Evolutionary conservation across 495 filamentous ascomycete species (phyloP).

Genomic region (Xylaria flabelliformis): DNA sequence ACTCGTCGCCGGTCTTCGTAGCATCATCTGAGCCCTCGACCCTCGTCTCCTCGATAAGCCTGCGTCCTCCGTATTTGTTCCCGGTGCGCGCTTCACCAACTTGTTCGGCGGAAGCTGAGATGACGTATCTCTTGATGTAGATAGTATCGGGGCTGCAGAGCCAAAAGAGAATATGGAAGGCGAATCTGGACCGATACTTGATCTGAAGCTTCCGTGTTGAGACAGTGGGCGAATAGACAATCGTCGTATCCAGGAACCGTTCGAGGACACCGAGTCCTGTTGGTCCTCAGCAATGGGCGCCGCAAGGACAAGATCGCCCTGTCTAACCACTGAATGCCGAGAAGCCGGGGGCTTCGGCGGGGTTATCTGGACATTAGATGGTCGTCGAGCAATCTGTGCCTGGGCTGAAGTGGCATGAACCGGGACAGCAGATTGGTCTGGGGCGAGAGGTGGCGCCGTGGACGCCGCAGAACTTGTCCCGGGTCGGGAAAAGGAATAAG

Average conservation of each 20-base stretch:
- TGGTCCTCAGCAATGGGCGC: slow-evolving; percentile 46
- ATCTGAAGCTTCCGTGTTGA: slow-evolving; percentile 69
- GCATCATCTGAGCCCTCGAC: slow-evolving; percentile 61
- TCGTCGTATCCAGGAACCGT: slow-evolving; percentile 77
- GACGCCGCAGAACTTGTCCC: slow-evolving; percentile 43
- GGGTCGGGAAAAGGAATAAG: slow-evolving; percentile 48
- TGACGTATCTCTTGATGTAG: slow-evolving; percentile 44
- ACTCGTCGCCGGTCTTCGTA: slow-evolving; percentile 84
- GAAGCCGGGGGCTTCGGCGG: slow-evolving; percentile 39
- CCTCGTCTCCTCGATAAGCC: slow-evolving; percentile 43
- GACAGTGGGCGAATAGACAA: slow-evolving; percentile 76
- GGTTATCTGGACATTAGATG: slow-evolving; percentile 44
- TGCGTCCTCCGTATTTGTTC: slow-evolving; percentile 58
- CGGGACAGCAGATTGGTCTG: slow-evolving; percentile 30
- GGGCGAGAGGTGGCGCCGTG: slow-evolving; percentile 34
- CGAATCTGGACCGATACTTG: slow-evolving; percentile 71
- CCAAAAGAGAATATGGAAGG: slow-evolving; percentile 73
- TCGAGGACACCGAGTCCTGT: slow-evolving; percentile 60
- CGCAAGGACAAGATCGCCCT: slow-evolving; percentile 40
- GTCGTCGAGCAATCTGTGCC: slow-evolving; percentile 40
- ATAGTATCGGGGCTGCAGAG: slow-evolving; percentile 70
- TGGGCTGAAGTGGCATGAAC: slow-evolving; percentile 36
- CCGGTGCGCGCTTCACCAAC: slow-evolving; percentile 81
- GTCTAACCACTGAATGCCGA: slow-evolving; percentile 56
- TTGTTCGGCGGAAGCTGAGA: slow-evolving; percentile 73